Evolutionary conservation across 2,329 filamentous ascomycete species (phyloP), one percentile per base, ranked within the genome.

Genomic region (Canariomyces notabilis): DNA sequence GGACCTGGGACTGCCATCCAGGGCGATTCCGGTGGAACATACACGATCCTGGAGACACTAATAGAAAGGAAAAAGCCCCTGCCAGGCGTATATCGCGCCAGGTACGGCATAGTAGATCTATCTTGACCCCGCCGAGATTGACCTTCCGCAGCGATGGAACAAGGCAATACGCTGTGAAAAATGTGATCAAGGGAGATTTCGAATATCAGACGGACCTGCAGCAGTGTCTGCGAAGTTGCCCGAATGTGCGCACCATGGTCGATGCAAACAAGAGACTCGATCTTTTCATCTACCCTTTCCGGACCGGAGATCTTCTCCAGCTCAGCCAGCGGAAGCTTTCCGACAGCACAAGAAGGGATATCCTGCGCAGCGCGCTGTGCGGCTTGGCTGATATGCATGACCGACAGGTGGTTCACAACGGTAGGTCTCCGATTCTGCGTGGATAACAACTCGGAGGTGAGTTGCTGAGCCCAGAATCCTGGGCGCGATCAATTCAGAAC

Each of bases 391-490:
- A 63, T 48, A 56, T 67, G 26, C 64, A 67, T 49, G 57, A 62
- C 20, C 53, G 51, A 38, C 42, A 59, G 9, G 62, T 67, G 31
- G 35, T 65, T 8, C 62, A 67, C 46, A 64, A 56, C 22, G 59
- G 62, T 26, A 11, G 11, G 22, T 26, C 22, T 11, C 11, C 11
- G 6, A 6, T 26, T 11, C 42, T 44, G 19, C 62, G 58, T 42
- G 62, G 61, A 6, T 67, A 66, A 54, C 49, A 59, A 6, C 46
- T 65, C n/a, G n/a, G n/a, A n/a, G n/a, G n/a, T n/a, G n/a, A n/a
- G 2, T 67, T 62, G 64, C 55, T 62, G 31, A 67, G 63, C 51
- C 58, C 63, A 19, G 64, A 67, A 51, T 59, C 62, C 15, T 63
- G 61, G 62, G 59, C 59, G 6, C 56, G 59, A 8, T 53, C 61